These are phyloP conservation scores for Gynochthodes officinalis DNA, from an alignment of 257 asterid species.

Conservation along the genomic window DNA sequence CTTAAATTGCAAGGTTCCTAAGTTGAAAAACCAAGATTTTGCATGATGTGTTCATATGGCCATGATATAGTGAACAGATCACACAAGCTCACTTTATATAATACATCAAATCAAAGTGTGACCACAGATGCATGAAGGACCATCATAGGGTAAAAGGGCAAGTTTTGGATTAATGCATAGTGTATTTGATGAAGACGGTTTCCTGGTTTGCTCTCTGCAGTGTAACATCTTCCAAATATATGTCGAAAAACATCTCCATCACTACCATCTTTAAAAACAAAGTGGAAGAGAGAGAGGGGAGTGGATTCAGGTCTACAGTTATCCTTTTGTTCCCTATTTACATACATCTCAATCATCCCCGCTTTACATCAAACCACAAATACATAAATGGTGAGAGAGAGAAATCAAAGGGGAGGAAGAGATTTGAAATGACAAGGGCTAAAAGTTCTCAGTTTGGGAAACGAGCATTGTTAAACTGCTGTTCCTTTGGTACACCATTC, in stretches of 20 bases:
- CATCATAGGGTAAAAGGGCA: slow-evolving; percentile 14
- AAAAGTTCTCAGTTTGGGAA: slow-evolving; percentile 35
- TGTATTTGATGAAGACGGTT: slow-evolving; percentile 37
- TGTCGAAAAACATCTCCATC: slow-evolving; percentile 36
- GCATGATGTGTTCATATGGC: neutral
- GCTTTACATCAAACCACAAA: neutral
- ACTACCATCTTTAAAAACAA: slow-evolving; percentile 34
- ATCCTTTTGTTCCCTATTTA: slow-evolving; percentile 23
- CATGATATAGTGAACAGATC: neutral
- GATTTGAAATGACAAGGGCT: slow-evolving; percentile 49
- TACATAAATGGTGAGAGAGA: slow-evolving; percentile 14
- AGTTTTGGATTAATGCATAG: neutral
- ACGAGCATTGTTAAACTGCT: slow-evolving; percentile 32
- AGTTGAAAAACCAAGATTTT: neutral
- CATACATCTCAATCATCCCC: slow-evolving; percentile 18
- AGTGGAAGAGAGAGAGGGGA: slow-evolving; percentile 29
- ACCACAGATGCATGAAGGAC: slow-evolving; percentile 10
- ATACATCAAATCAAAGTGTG: slow-evolving; percentile 19
- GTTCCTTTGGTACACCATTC: slow-evolving; percentile 42
- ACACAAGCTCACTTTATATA: neutral
- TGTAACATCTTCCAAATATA: slow-evolving; percentile 34
- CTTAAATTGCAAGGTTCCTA: neutral
- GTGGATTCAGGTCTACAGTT: slow-evolving; percentile 36
- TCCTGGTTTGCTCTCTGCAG: slow-evolving; percentile 35
- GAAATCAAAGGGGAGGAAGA: slow-evolving; percentile 19